Evolutionary conservation across 331 rosid species (phyloP).

Genomic region (Telfairia occidentalis): DNA sequence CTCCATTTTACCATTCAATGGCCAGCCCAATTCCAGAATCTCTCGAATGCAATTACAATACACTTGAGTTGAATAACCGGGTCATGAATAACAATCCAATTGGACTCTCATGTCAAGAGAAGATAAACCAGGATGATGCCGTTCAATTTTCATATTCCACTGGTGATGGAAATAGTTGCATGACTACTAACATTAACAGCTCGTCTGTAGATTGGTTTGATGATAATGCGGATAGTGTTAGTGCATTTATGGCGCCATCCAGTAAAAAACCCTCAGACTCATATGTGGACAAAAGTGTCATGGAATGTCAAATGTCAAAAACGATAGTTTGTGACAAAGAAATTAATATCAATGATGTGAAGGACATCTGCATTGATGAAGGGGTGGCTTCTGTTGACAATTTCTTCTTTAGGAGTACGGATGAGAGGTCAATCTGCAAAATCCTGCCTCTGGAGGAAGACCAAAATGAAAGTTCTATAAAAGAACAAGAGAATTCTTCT

Average conservation of each 20-base stretch:
- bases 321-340: constrained; percentile 41
- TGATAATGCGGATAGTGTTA: not conserved
- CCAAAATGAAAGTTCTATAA: not conserved
- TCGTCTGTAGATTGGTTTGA: constrained; percentile 7
- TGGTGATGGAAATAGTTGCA: constrained; percentile 21
- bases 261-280: constrained; percentile 23
- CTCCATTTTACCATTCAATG: constrained; percentile 31
- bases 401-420: constrained; percentile 33
- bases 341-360: constrained; percentile 38
- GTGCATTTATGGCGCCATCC: constrained; percentile 6
- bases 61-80: constrained; percentile 20
- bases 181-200: constrained; percentile 20
- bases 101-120: constrained; percentile 17
- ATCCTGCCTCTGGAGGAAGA: constrained; percentile 13
- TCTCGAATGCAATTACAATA: constrained; percentile 22
- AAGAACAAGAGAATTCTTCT: constrained; percentile 12
- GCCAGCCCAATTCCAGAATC: constrained; percentile 30
- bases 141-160: constrained; percentile 14
- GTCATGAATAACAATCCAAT: constrained; percentile 31
- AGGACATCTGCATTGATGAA: constrained; percentile 81
- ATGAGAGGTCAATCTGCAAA: constrained; percentile 11
- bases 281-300: constrained; percentile 43
- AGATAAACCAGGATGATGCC: constrained; percentile 23
- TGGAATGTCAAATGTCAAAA: constrained; percentile 49
- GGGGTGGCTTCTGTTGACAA: constrained; percentile 39